Conservation (phyloP, 1,284 basidiomycete genomes). For the Coniferiporia sulphurascens region DNA sequence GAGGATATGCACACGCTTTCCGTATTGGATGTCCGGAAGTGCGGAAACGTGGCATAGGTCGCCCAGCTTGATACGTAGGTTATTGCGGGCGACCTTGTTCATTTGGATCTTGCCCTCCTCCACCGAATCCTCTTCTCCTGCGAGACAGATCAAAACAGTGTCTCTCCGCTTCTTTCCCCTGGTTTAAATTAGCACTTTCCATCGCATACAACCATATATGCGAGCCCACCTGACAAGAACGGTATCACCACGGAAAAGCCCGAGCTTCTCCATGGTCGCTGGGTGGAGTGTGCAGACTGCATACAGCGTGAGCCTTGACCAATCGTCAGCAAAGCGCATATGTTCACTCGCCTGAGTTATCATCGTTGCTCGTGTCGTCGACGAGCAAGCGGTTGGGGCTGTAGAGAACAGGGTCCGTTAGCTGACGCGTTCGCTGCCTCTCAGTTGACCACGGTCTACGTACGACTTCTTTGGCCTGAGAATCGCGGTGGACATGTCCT, state of each 20-base stretch:
- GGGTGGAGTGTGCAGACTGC: constrained; percentile 91
- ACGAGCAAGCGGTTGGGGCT: constrained; percentile 94
- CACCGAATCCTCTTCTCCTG: constrained; percentile 77
- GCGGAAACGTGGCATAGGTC: constrained; percentile 95
- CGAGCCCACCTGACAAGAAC: constrained; percentile 76
- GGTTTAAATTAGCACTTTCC: constrained; percentile 12
- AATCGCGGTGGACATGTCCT: constrained; percentile 92
- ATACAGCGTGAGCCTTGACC: not conserved
- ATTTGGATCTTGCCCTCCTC: constrained; percentile 97
- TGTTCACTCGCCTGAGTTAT: constrained; percentile 73
- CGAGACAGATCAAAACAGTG: constrained; percentile 93
- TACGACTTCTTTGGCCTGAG: constrained; percentile 95
- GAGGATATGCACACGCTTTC: constrained; percentile 94
- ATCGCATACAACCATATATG: not conserved
- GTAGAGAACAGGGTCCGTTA: constrained; percentile 19
- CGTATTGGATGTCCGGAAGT: constrained; percentile 98
- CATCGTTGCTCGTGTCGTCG: constrained; percentile 87
- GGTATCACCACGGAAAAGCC: constrained; percentile 93
- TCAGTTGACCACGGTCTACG: constrained; percentile 30
- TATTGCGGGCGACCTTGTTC: constrained; percentile 99
- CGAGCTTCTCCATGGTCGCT: constrained; percentile 92
- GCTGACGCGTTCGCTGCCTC: constrained; percentile 18
- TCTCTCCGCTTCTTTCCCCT: constrained; percentile 95
- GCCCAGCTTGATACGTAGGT: constrained; percentile 95
- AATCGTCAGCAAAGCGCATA: not conserved